phyloP scores from a whole-genome alignment of 768 basidiomycete species.

The Dentipellis sp. region DNA sequence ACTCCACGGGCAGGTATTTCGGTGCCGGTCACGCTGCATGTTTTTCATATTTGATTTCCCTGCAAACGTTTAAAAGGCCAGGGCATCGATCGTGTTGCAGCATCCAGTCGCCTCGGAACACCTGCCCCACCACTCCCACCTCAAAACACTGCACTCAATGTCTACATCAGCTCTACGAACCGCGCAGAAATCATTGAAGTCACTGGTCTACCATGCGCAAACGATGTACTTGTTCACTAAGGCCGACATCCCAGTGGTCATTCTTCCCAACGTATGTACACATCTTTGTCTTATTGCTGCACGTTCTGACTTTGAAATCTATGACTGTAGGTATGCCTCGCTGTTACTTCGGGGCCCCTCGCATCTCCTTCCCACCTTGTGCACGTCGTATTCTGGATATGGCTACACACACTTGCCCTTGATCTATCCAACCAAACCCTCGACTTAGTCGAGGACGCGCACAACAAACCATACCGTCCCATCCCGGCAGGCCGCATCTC shows the following conservation, averaged over 20 bases:
- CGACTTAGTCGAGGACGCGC: slow-evolving; percentile 17
- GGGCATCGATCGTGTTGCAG: no score
- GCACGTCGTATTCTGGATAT: slow-evolving; percentile 19
- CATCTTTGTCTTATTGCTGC: background rate
- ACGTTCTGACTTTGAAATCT: background rate
- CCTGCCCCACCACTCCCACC: no score
- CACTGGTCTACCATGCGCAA: background rate
- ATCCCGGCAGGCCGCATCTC: slow-evolving; percentile 23
- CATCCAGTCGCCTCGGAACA: no score
- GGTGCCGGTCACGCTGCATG: no score
- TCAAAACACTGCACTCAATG: no score
- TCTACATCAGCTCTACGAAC: no score
- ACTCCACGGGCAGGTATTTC: no score
- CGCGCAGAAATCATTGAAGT: no score
- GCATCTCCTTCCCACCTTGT: slow-evolving; percentile 4
- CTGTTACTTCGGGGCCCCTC: slow-evolving; percentile 10
- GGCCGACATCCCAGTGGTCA: slow-evolving; percentile 17
- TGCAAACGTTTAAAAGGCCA: no score
- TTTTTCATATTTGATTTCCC: no score
- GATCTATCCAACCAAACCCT: slow-evolving; percentile 23
- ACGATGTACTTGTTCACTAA: slow-evolving; percentile 16
- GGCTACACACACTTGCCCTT: slow-evolving; percentile 23
- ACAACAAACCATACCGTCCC: slow-evolving; percentile 23
- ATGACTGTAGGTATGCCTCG: slow-evolving; percentile 10
- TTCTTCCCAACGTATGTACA: slow-evolving; percentile 18